Conservation (phyloP, 805 yeast species). For the Ogataea saltuana region DNA sequence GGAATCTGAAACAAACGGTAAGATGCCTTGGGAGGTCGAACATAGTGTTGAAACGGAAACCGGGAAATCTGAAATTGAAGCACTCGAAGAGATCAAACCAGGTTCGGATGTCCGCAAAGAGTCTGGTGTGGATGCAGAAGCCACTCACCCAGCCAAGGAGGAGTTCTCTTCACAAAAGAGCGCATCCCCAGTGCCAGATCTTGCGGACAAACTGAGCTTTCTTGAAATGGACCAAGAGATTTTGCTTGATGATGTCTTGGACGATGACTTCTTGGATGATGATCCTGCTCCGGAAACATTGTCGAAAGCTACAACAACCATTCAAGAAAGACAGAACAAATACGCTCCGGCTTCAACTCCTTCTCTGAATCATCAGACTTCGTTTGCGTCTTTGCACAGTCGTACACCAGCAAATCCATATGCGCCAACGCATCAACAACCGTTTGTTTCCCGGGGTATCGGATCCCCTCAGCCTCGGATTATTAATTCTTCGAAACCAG, state of each 20-base stretch:
- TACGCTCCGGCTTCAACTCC: constrained; percentile 4
- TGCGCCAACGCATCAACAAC: constrained; percentile 2
- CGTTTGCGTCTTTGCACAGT: background rate
- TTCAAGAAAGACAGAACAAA: background rate
- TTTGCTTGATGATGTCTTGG: constrained; percentile 37
- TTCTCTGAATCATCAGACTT: background rate
- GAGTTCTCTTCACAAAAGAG: constrained; percentile 1
- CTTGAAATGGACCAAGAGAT: constrained; percentile 47
- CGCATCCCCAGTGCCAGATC: constrained; percentile 8
- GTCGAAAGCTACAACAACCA: background rate
- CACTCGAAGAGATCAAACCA: no score
- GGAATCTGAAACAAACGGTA: constrained; percentile 2
- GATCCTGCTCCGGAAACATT: constrained; percentile 5
- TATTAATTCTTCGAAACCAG: constrained; percentile 1
- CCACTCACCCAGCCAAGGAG: no score
- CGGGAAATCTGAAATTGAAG: no score
- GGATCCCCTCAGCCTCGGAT: constrained; percentile 7
- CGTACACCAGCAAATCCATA: constrained; percentile 4
- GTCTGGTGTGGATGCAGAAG: no score
- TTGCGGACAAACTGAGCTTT: constrained; percentile 43
- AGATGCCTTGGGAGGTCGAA: constrained; percentile 14
- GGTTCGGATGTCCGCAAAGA: no score
- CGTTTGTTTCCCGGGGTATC: background rate
- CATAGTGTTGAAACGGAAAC: background rate
- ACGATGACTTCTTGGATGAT: constrained; percentile 40